These are phyloP conservation scores for Neospermospora avenae DNA, from an alignment of 2,329 filamentous ascomycete genomes.

Conservation along the genomic window DNA sequence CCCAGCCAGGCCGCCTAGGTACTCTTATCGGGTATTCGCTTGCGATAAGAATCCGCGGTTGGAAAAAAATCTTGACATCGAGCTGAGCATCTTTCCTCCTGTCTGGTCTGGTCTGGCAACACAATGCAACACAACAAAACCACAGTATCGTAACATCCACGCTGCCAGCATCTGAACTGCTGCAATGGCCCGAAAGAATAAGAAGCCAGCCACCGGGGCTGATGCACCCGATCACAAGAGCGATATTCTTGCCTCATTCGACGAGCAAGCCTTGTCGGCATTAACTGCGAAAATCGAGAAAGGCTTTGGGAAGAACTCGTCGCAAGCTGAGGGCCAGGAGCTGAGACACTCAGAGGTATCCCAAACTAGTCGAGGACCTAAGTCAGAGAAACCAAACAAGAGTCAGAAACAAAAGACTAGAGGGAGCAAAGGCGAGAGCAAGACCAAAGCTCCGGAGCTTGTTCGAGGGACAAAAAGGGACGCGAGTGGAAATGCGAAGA, in stretches of 20 bases:
- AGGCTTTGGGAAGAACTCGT: constrained; percentile 41
- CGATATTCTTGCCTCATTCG: constrained; percentile 41
- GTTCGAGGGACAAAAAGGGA: constrained; percentile 36
- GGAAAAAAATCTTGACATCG: neutral
- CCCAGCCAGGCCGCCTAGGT: too few relatives aligned
- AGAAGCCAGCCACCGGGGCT: constrained; percentile 22
- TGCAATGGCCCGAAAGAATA: constrained; percentile 29
- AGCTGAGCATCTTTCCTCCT: neutral
- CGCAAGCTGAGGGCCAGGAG: constrained; percentile 41
- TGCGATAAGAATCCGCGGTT: neutral
- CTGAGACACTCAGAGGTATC: neutral
- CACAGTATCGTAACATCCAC: neutral
- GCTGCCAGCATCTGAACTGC: neutral
- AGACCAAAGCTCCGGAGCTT: constrained; percentile 13
- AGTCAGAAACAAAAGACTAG: neutral
- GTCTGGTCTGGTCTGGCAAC: neutral
- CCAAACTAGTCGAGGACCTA: neutral
- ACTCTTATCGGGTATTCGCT: neutral
- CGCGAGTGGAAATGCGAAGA: constrained; percentile 33
- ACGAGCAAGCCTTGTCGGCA: constrained; percentile 49
- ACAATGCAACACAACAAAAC: neutral
- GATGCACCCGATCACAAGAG: constrained; percentile 9
- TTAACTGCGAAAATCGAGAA: constrained; percentile 57
- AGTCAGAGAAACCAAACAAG: neutral
- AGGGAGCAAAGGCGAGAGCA: constrained; percentile 37